phyloP scores from a whole-genome alignment of 225 moss, liverwort and hornwort species.

The Antitrichia curtipendula region DNA sequence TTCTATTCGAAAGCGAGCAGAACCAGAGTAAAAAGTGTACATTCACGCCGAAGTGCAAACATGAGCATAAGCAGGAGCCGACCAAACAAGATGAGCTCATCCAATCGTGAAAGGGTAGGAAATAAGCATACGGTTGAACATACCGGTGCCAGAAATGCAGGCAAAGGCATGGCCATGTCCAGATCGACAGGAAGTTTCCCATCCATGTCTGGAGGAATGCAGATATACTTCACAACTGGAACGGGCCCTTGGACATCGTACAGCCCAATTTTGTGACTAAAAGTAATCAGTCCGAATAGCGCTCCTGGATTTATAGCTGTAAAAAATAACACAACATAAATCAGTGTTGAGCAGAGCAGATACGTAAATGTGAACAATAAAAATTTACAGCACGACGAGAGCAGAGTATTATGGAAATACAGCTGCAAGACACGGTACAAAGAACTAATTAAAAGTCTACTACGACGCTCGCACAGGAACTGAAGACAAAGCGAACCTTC shows the following conservation, averaged over 20 bases:
- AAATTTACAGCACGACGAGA: not conserved
- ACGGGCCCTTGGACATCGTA: conserved; percentile 98
- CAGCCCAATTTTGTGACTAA: conserved; percentile 95
- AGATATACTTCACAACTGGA: conserved; percentile 86
- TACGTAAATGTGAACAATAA: not conserved
- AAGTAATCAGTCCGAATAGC: conserved; percentile 82
- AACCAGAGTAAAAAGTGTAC: not conserved
- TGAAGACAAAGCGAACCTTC: conserved; percentile 52
- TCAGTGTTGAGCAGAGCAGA: not conserved
- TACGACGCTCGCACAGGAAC: not conserved
- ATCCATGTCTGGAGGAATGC: conserved; percentile 90
- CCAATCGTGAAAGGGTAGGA: not conserved
- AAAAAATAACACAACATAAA: not conserved
- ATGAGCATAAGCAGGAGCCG: not conserved
- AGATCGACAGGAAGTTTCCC: conserved; percentile 74
- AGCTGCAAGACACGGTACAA: not conserved
- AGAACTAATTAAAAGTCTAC: not conserved
- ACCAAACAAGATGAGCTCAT: not conserved
- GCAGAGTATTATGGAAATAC: not conserved
- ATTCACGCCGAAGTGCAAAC: not conserved
- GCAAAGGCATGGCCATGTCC: conserved; percentile 79
- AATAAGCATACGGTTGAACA: conserved; percentile 5
- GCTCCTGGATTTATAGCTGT: conserved; percentile 92
- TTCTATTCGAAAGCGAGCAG: not conserved
- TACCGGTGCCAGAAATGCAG: conserved; percentile 90